A percentile compares a stretch with the other conserved stretches of the same genome.
Conservation (phyloP, 805 yeast species). For the Hanseniaspora clermontiae region DNA sequence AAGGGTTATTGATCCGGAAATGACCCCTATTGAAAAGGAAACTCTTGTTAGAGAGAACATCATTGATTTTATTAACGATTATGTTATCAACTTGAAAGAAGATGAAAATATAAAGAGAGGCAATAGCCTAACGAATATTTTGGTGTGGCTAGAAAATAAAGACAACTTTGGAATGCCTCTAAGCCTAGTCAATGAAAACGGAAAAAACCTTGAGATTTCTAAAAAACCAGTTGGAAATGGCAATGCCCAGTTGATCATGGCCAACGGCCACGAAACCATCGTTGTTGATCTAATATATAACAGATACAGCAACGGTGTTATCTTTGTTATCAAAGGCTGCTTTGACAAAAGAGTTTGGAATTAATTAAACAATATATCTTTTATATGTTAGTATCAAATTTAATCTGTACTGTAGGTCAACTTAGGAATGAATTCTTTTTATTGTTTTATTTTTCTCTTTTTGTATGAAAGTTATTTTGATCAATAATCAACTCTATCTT, state of each 20-base stretch:
- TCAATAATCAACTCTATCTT: no score
- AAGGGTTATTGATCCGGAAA: neutral
- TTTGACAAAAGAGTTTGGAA: slow-evolving; percentile 9
- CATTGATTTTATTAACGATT: slow-evolving; percentile 8
- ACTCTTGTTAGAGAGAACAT: slow-evolving; percentile 1
- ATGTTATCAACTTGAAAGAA: neutral
- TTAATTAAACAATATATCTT: no score
- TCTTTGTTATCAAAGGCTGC: neutral
- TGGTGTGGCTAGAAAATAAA: neutral
- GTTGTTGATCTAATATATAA: neutral
- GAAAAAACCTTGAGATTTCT: neutral
- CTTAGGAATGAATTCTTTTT: neutral
- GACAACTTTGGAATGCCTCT: neutral
- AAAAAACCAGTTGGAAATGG: neutral
- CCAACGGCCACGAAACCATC: neutral
- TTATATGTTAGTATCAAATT: no score
- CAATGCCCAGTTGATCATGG: neutral
- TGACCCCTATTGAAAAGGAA: slow-evolving; percentile 7
- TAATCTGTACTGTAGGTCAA: neutral
- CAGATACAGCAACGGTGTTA: slow-evolving; percentile 2
- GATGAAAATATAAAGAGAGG: neutral
- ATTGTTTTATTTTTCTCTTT: no score
- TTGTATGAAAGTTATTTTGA: no score
- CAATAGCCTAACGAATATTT: neutral
- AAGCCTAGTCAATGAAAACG: slow-evolving; percentile 5